phyloP scores from a whole-genome alignment of 192 early-diverging fungal genomes.

The Coemansia sp. region DNA sequence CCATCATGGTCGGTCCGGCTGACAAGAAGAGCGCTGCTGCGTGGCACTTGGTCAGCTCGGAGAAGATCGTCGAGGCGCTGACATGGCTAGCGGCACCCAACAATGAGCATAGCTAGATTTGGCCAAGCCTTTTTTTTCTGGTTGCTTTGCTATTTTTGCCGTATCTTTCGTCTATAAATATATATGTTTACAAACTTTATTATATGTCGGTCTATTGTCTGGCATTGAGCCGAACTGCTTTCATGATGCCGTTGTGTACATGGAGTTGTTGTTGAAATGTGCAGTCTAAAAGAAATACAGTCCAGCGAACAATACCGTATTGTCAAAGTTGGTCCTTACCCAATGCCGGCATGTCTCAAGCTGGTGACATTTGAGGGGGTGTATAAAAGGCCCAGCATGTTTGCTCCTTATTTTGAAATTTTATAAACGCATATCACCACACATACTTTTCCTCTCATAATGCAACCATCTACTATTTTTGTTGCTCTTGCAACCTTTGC shows the following conservation, averaged over 20 bases:
- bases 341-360: neutral
- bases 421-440: neutral
- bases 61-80: slow-evolving; percentile 36
- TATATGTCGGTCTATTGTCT: neutral
- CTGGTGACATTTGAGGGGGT: neutral
- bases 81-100: slow-evolving; percentile 15
- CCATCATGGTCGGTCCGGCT: slow-evolving; percentile 76
- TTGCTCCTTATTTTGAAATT: neutral
- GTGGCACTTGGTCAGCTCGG: slow-evolving; percentile 72
- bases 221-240: neutral
- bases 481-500: slow-evolving; percentile 1
- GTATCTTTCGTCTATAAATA: slow-evolving; percentile 4
- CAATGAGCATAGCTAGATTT: neutral
- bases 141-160: slow-evolving; percentile 1
- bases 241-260: neutral
- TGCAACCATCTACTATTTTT: neutral
- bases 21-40: slow-evolving; percentile 85
- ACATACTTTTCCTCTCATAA: neutral
- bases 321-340: neutral
- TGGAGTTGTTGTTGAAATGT: neutral
- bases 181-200: slow-evolving; percentile 1
- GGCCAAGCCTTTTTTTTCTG: neutral
- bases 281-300: neutral
- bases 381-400: neutral
- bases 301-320: neutral